Percentiles rank a stretch among this genome's conserved stretches.
Conservation (phyloP, 225 moss, liverwort and hornwort species). For the Neckera pumila region DNA sequence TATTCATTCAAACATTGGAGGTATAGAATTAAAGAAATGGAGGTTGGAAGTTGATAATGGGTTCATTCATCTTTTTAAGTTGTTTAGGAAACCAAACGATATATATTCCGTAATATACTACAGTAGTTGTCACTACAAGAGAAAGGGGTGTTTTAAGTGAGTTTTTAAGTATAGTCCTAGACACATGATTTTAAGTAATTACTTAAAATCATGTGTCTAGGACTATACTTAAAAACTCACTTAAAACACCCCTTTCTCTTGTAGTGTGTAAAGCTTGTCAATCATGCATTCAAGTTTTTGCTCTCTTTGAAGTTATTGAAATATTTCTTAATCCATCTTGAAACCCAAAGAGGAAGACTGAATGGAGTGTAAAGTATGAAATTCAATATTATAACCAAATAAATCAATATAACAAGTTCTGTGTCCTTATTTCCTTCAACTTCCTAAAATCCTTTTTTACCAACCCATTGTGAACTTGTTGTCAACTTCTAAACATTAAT, state of each 20-base stretch:
- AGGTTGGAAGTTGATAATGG: not conserved
- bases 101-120: too few species aligned
- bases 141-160: too few species aligned
- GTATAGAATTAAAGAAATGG: not conserved
- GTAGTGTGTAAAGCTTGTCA: not conserved
- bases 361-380: not conserved
- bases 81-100: not conserved
- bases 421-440: not conserved
- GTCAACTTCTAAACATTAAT: not conserved
- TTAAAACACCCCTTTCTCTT: too few species aligned
- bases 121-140: too few species aligned
- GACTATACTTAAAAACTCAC: too few species aligned
- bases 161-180: too few species aligned
- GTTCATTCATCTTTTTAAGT: not conserved
- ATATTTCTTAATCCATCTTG: not conserved
- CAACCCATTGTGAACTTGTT: accelerated
- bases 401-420: not conserved
- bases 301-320: too few species aligned
- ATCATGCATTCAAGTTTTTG: not conserved
- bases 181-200: too few species aligned
- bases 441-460: not conserved
- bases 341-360: accelerated
- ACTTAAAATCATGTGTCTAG: too few species aligned
- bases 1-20: not conserved
- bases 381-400: not conserved